Evolutionary conservation across 805 yeast genomes (phyloP), one percentile per base, ranked within the genome.

Genomic region (Metschnikowia amazonensis): DNA sequence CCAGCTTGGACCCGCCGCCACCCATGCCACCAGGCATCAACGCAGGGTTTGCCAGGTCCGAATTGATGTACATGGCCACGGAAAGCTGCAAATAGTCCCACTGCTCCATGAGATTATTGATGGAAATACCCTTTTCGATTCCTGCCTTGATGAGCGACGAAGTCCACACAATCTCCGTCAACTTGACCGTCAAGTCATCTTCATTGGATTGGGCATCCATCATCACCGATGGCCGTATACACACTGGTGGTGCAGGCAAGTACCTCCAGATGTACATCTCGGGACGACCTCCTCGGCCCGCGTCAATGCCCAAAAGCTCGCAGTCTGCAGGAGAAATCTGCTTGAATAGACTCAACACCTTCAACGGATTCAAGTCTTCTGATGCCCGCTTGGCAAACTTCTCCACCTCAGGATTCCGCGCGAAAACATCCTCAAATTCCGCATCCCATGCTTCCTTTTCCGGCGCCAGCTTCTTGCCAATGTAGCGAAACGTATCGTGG

Each of bases 191-290:
- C 53, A 94, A 72, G 67, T 95, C 99, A 67, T 94, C 99, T 70
- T 94, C 99, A 66, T 94, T 94, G 16, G 95, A 84, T 27, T 95
- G 94, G 21, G 86, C 81, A 62, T 87, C 89, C 90, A 88, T 89
- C 72, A 82, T 75, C 25, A 94, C 98, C 4, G 98, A 90, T 3
- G 99, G 99, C 55, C 99, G 80, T 45, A 94, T 94, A 75, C 99
- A 94, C 16, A 95, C 97, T 0, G 99, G 99, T 1, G 99, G 99
- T 0, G 98, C 98, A 0, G 99, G 99, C 44, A 94, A 76, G 62
- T 90, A 94, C 60, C 96, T 80, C 99, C 99, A 94, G 32, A 94
- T 80, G 64, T 90, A 94, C 76, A 86, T 88, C 67, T 92, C 98
- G 4, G 98, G 99, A 54, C 97, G 77, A 38, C 97, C 97, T 31